Evolutionary conservation across 768 basidiomycete genomes (phyloP), one percentile per base, ranked within the genome.

Genomic region (Kwoniella bestiolae): DNA sequence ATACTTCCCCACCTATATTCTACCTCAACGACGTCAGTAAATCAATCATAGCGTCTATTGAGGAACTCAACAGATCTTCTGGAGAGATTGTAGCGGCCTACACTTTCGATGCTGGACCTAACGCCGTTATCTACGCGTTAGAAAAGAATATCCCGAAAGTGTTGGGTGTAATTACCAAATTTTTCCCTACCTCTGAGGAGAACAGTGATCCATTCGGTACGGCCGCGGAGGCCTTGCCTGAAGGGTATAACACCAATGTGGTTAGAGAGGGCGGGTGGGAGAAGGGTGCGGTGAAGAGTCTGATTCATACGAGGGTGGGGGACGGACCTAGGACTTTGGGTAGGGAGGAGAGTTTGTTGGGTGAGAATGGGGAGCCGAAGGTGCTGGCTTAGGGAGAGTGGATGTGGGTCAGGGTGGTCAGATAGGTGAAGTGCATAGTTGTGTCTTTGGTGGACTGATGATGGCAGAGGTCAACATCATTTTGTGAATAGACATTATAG

Each of bases 91-190:
- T 91, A 76, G 96, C 94, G 0, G 96, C 95, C 45, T 99, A 99
- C 82, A 99, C 96, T n/a, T 98, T 90, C 78, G 96, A 99, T 75
- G 96, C 96, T 0, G 96, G 96, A 32, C 96, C 96, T 14, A 99
- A 99, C 82, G 94, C 94, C 2, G 96, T 99, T 79, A 92, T 99
- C 76, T 99, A 98, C 82, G 87, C 93, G 0, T 86, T 86, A 3
- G 84, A 89, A 70, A 85, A 87, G 74, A 87, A 94, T 82, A 83
- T 96, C 75, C 86, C 85, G 69, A 87, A 89, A 80, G 89, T 99
- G 71, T 83, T 93, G 50, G 83, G 87, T 73, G 81, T 93, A 69
- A 85, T 98, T 70, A 82, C 88, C 60, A 83, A 85, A 63, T 97
- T 90, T 82, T 99, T 99, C 87, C 94, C 95, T 0, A 86, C 89